Conservation (phyloP, 768 basidiomycete species). For the Boletus reticuloceps region DNA sequence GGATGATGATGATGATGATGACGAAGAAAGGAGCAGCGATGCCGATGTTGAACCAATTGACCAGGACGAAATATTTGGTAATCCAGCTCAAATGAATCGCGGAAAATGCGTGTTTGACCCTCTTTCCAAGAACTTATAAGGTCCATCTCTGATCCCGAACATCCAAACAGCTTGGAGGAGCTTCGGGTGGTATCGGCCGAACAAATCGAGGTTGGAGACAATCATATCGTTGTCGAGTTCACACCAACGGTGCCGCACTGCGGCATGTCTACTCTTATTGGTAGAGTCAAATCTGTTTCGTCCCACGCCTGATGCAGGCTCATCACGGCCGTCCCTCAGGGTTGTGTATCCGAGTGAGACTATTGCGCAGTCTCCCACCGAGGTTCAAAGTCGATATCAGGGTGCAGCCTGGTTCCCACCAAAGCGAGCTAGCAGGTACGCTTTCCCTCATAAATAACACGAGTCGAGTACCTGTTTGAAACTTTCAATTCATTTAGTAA, state of each 20-base stretch:
- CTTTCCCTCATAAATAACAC: not conserved
- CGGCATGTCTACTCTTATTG: conserved; percentile 95
- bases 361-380: conserved; percentile 84
- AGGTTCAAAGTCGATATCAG: conserved; percentile 94
- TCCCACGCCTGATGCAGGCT: not conserved
- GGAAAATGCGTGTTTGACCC: not conserved
- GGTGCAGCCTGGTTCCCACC: conserved; percentile 93
- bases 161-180: conserved; percentile 91
- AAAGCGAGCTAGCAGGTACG: conserved; percentile 87
- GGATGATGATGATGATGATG: conserved; percentile 39
- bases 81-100: conserved; percentile 2
- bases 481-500: conserved; percentile 52
- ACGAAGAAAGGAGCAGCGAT: conserved; percentile 36
- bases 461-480: not conserved
- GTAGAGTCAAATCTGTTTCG: conserved; percentile 35
- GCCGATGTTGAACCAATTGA: conserved; percentile 70
- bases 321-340: conserved; percentile 37
- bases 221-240: conserved; percentile 83
- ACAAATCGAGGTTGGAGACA: conserved; percentile 65
- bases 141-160: conserved; percentile 92
- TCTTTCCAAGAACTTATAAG: conserved; percentile 73
- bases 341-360: conserved; percentile 90
- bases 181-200: conserved; percentile 91
- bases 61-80: conserved; percentile 91
- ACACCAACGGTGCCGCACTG: conserved; percentile 98